phyloP scores from a whole-genome alignment of 2,329 filamentous ascomycete species.

The Aspergillus sp. region DNA sequence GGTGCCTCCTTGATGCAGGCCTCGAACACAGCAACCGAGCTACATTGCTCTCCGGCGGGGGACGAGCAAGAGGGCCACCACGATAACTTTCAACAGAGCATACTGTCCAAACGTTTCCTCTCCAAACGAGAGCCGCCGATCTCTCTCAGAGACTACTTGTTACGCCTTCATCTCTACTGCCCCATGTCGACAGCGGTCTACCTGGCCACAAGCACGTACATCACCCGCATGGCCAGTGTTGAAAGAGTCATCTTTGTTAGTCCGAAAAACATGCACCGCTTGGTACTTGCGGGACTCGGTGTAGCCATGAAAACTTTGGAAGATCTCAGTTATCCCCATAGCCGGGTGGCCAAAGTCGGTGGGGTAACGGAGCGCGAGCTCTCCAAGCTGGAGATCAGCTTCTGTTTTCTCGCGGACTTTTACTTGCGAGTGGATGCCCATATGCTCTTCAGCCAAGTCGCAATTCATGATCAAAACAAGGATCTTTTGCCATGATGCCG shows the following conservation, averaged over 20 bases:
- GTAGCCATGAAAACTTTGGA: slow-evolving; percentile 96
- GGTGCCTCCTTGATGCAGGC: neutral
- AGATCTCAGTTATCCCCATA: slow-evolving; percentile 83
- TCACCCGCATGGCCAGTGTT: slow-evolving; percentile 75
- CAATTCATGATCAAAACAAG: slow-evolving; percentile 29
- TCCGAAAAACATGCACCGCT: slow-evolving; percentile 77
- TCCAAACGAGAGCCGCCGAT: slow-evolving; percentile 84
- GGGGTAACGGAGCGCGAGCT: slow-evolving; percentile 82
- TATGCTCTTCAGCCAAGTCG: slow-evolving; percentile 54
- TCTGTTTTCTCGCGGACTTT: slow-evolving; percentile 83
- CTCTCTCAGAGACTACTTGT: slow-evolving; percentile 77
- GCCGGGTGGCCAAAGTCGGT: slow-evolving; percentile 80
- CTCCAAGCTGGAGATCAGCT: slow-evolving; percentile 81
- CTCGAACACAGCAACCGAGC: slow-evolving; percentile 25
- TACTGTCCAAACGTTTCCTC: slow-evolving; percentile 90
- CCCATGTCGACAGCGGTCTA: slow-evolving; percentile 94
- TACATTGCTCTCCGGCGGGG: slow-evolving; percentile 36
- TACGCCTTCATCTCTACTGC: slow-evolving; percentile 84
- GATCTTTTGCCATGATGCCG: neutral
- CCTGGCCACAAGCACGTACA: slow-evolving; percentile 83
- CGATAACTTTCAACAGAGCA: slow-evolving; percentile 74
- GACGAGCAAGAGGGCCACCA: slow-evolving; percentile 62
- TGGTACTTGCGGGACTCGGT: slow-evolving; percentile 78
- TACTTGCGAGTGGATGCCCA: slow-evolving; percentile 67
- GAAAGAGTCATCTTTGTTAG: slow-evolving; percentile 80